phyloP scores from a whole-genome alignment of 2,329 filamentous ascomycete species.

The Drechslerella coelobrocha region DNA sequence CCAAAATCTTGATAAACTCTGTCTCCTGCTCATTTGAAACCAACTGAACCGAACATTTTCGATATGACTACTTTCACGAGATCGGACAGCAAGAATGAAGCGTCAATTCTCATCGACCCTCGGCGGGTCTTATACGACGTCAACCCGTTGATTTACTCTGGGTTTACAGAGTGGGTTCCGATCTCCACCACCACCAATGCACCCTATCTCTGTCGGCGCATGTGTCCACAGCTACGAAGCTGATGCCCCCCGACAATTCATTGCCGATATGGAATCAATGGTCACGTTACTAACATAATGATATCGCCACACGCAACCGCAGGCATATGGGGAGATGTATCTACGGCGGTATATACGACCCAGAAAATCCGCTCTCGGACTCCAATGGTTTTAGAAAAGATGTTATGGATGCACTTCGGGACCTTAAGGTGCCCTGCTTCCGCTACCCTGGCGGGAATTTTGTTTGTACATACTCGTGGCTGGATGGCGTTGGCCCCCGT shows the following conservation, averaged over 20 bases:
- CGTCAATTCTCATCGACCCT: conserved; percentile 60
- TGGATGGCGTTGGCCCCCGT: conserved; percentile 77
- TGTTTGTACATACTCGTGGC: conserved; percentile 83
- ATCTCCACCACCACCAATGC: conserved; percentile 1
- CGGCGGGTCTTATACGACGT: conserved; percentile 73
- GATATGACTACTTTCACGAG: conserved; percentile 45
- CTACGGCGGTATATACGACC: conserved; percentile 85
- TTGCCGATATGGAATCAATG: no score
- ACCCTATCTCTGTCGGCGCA: conserved; percentile 44
- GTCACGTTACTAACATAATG: conserved; percentile 43
- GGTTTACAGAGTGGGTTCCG: conserved; percentile 76
- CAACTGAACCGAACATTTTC: no score
- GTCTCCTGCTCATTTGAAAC: no score
- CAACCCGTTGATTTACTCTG: conserved; percentile 80
- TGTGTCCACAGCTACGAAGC: no score
- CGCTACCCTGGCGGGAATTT: conserved; percentile 87
- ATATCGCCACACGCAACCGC: no score
- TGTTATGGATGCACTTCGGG: conserved; percentile 75
- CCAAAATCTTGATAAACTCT: no score
- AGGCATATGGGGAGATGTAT: conserved; percentile 90
- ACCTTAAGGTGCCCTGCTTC: conserved; percentile 77
- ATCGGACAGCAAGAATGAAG: conserved; percentile 14
- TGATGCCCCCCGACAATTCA: no score
- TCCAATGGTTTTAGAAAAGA: conserved; percentile 78
- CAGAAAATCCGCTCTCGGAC: conserved; percentile 74